Evolutionary conservation across 1,284 basidiomycete genomes (phyloP).

Genomic region (Heimioporus punctisporus): DNA sequence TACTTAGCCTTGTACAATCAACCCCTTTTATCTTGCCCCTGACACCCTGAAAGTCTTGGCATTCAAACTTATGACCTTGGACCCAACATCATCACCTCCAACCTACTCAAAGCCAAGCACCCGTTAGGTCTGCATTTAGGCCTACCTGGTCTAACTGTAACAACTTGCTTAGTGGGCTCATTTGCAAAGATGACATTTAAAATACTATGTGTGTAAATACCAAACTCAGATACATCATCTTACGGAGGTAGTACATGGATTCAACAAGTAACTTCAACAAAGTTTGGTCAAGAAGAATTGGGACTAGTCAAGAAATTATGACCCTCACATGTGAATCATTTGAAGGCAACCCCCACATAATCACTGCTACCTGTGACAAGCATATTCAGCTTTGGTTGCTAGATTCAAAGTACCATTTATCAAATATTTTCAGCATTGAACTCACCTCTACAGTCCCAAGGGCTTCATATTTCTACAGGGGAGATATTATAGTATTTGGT

Average conservation of each 20-base stretch:
- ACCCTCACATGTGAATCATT: neutral
- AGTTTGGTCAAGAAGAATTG: neutral
- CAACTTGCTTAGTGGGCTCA: too few relatives aligned
- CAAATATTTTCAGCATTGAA: neutral
- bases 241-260: neutral
- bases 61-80: too few relatives aligned
- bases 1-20: too few relatives aligned
- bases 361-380: neutral
- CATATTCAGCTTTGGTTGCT: neutral
- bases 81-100: too few relatives aligned
- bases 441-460: neutral
- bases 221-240: neutral
- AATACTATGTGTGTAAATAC: neutral
- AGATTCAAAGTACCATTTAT: neutral
- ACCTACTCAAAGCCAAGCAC: too few relatives aligned
- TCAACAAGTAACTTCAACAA: neutral
- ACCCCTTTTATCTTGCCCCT: too few relatives aligned
- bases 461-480: neutral
- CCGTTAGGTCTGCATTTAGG: too few relatives aligned
- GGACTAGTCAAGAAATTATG: neutral
- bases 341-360: neutral
- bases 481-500: neutral
- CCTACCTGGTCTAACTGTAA: too few relatives aligned
- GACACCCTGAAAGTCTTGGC: too few relatives aligned
- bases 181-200: neutral